A percentile compares a stretch with the other conserved stretches of the same genome.
phyloP scores from a whole-genome alignment of 176 grass and related monocot genomes.

The Zea luxurians region DNA sequence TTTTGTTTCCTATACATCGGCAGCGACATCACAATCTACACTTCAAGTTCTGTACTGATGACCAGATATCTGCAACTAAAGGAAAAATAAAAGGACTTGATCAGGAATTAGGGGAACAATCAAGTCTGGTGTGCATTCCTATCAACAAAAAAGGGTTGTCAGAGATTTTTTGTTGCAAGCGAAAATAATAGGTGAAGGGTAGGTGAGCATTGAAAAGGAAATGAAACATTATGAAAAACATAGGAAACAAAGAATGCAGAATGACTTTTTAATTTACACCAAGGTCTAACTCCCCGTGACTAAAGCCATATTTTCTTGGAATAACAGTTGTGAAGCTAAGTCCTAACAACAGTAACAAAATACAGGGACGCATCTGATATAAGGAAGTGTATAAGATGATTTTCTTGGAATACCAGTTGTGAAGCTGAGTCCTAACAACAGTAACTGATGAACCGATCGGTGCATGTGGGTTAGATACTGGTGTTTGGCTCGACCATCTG shows the following conservation, averaged over 20 bases:
- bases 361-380: no score
- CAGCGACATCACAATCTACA: no score
- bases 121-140: constrained; percentile 1
- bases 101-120: constrained; percentile 28
- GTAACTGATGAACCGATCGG: no score
- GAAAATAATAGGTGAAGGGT: constrained; percentile 8
- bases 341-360: neutral
- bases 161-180: no score
- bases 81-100: neutral
- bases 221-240: constrained; percentile 2
- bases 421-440: no score
- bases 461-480: no score
- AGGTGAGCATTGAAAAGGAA: constrained; percentile 5
- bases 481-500: no score
- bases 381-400: no score
- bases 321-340: neutral
- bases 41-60: constrained; percentile 16
- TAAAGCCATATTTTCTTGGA: constrained; percentile 4
- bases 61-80: constrained; percentile 16
- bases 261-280: neutral
- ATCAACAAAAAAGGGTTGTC: no score
- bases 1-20: no score
- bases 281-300: neutral
- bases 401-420: no score
- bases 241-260: neutral